These are phyloP conservation scores for Saprolegnia diclina DNA, from an alignment of 352 stramenopile species.

Conservation along the genomic window DNA sequence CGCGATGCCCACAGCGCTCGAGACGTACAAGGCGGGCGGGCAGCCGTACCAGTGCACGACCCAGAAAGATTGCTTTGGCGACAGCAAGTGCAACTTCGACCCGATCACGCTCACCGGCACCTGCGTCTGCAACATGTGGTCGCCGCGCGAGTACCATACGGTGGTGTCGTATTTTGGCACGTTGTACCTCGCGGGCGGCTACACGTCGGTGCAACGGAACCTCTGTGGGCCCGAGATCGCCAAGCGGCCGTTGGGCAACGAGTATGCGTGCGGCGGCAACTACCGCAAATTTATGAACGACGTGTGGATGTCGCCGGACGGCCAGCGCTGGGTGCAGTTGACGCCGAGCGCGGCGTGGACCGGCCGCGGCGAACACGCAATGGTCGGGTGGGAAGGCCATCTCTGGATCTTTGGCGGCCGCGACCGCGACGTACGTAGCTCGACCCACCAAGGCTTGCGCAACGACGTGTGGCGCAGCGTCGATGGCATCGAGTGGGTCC, in stretches of 20 bases:
- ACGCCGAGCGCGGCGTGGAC: conserved; percentile 39
- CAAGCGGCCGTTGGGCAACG: conserved; percentile 46
- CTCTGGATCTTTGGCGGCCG: conserved; percentile 59
- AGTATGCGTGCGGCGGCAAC: conserved; percentile 56
- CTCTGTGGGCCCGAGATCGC: conserved; percentile 62
- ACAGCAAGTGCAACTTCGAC: conserved; percentile 52
- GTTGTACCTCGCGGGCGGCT: conserved; percentile 58
- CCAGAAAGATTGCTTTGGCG: conserved; percentile 59
- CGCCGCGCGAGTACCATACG: conserved; percentile 61
- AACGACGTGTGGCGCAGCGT: conserved; percentile 68
- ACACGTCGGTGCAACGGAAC: conserved; percentile 51
- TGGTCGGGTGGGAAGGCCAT: conserved; percentile 50
- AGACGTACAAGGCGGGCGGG: conserved; percentile 48
- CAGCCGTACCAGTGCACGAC: conserved; percentile 49
- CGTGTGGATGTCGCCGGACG: conserved; percentile 60
- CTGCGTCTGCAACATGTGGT: conserved; percentile 75
- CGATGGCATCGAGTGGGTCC: conserved; percentile 43
- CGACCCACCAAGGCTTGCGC: conserved; percentile 33
- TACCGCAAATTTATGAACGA: conserved; percentile 68
- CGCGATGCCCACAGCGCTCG: conserved; percentile 41
- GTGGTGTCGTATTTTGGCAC: conserved; percentile 38
- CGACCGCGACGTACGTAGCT: conserved; percentile 32
- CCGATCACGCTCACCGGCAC: conserved; percentile 36
- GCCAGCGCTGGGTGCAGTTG: conserved; percentile 49
- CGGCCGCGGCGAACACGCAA: conserved; percentile 58